Percentiles rank a stretch among this genome's conserved stretches.
Evolutionary conservation across 495 filamentous ascomycete species (phyloP).

Genomic region (Lasiosphaeria hispida): DNA sequence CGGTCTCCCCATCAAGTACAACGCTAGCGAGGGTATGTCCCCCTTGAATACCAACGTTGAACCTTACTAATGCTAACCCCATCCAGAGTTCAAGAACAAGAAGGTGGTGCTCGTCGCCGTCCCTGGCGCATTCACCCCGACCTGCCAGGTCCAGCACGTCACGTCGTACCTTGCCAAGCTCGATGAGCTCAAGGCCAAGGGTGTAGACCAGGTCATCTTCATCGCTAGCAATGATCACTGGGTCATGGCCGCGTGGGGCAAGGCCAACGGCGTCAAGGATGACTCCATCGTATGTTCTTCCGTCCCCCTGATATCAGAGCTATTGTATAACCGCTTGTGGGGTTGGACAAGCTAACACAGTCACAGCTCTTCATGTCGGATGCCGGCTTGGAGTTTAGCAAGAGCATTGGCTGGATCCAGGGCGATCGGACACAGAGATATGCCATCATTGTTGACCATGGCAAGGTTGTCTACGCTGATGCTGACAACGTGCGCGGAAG

Average conservation of each 20-base stretch:
- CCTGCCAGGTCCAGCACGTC: conserved; percentile 84
- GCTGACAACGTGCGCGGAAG: conserved; percentile 69
- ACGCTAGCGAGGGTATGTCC: conserved; percentile 67
- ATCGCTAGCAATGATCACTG: conserved; percentile 88
- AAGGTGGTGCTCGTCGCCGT: conserved; percentile 90
- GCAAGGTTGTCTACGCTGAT: conserved; percentile 85
- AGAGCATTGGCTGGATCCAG: conserved; percentile 77
- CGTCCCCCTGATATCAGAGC: background rate
- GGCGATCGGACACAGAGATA: conserved; percentile 75
- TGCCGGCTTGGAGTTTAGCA: conserved; percentile 71
- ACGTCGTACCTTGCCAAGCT: conserved; percentile 80
- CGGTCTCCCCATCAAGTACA: conserved; percentile 74
- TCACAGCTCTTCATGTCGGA: conserved; percentile 83
- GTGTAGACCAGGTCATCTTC: conserved; percentile 80
- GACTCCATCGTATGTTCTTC: conserved; percentile 67
- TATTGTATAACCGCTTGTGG: background rate
- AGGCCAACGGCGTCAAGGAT: conserved; percentile 80
- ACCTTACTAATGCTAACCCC: background rate
- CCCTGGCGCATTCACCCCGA: conserved; percentile 93
- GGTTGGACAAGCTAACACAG: background rate
- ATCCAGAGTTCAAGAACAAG: conserved; percentile 75
- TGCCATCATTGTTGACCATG: conserved; percentile 84
- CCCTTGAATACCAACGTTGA: background rate
- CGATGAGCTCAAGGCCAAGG: conserved; percentile 71
- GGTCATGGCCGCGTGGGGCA: conserved; percentile 95